Evolutionary conservation across 768 basidiomycete species (phyloP).

Genomic region (Russula brevipes): DNA sequence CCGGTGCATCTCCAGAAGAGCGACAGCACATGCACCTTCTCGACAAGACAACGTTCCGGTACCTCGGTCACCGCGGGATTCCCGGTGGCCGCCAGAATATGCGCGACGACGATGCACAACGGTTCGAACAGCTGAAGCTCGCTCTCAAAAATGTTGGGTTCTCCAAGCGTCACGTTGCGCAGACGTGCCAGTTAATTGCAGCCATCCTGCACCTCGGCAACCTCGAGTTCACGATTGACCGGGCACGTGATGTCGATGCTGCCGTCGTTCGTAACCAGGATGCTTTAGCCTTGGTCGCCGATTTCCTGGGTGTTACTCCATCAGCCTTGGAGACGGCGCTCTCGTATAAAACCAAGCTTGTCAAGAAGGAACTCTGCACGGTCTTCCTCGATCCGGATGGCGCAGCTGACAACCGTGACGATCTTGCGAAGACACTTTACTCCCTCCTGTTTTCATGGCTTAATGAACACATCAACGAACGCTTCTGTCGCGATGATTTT

Average conservation of each 20-base stretch:
- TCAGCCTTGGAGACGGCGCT: constrained; percentile 70
- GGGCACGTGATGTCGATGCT: constrained; percentile 81
- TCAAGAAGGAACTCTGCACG: constrained; percentile 96
- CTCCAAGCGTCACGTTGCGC: constrained; percentile 91
- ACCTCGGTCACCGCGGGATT: constrained; percentile 67
- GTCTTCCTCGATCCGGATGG: constrained; percentile 94
- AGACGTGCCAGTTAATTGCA: constrained; percentile 90
- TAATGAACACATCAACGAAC: constrained; percentile 94
- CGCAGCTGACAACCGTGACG: constrained; percentile 88
- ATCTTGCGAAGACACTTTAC: constrained; percentile 89
- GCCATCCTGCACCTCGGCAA: constrained; percentile 97
- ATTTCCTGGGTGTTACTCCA: constrained; percentile 82
- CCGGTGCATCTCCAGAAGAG: constrained; percentile 86
- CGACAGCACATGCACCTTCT: constrained; percentile 78
- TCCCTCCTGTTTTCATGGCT: constrained; percentile 94
- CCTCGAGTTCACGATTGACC: constrained; percentile 84
- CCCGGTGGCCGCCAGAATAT: constrained; percentile 41
- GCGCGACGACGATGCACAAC: constrained; percentile 74
- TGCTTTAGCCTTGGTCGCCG: constrained; percentile 74
- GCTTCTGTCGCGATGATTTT: constrained; percentile 91
- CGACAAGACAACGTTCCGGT: constrained; percentile 79
- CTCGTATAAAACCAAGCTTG: constrained; percentile 86
- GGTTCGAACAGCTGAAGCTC: constrained; percentile 91
- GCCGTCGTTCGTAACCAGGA: constrained; percentile 88
- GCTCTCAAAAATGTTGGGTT: constrained; percentile 91